These are phyloP conservation scores for Penicillium roqueforti DNA, from an alignment of 495 filamentous ascomycete genomes.

Conservation along the genomic window DNA sequence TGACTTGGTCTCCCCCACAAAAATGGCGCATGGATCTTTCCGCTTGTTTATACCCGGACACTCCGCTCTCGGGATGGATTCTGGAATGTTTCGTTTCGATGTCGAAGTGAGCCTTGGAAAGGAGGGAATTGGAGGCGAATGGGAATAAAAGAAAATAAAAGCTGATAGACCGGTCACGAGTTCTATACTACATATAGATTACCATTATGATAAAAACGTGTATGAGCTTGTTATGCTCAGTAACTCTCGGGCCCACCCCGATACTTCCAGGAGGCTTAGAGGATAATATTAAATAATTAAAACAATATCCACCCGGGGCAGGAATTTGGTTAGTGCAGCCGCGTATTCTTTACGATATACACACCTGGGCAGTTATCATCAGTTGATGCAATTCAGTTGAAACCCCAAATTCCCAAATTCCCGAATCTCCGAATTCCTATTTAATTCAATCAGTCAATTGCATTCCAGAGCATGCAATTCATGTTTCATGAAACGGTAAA, in stretches of 20 bases:
- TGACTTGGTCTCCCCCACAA: constrained; percentile 30
- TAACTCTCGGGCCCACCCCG: constrained; percentile 8
- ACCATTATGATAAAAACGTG: not conserved
- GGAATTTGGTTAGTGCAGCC: not conserved
- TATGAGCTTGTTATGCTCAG: not conserved
- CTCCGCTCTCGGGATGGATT: not conserved
- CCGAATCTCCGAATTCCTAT: not conserved
- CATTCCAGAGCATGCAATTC: not conserved
- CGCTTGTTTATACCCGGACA: not conserved
- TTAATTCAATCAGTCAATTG: not conserved
- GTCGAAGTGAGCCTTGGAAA: not conserved
- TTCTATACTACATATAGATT: not conserved
- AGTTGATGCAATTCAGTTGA: not conserved
- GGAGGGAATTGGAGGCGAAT: not conserved
- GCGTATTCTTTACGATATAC: not conserved
- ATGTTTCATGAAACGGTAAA: not conserved
- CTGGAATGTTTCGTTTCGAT: too few species aligned
- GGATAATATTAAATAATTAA: not conserved
- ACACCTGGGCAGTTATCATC: not conserved
- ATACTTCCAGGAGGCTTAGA: not conserved
- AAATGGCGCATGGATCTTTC: constrained; percentile 30
- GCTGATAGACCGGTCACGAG: constrained; percentile 7
- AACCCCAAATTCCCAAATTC: not conserved
- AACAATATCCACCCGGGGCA: not conserved
- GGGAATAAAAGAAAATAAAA: not conserved